phyloP scores from a whole-genome alignment of 1,284 basidiomycete genomes.

The Puccinia hordei region DNA sequence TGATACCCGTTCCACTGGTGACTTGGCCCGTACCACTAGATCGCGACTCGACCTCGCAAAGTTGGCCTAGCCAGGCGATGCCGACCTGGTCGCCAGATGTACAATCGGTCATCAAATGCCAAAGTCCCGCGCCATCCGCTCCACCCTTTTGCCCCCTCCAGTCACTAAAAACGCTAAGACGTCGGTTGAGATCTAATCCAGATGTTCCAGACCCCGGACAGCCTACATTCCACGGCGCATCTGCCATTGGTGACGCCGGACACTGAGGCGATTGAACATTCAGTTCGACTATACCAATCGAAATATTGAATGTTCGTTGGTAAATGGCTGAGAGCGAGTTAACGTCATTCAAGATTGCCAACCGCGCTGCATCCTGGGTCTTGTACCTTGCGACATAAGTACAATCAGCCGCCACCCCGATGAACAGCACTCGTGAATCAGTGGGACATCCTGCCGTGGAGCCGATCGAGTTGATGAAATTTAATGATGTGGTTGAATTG shows the following conservation, averaged over 20 bases:
- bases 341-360: constrained; percentile 73
- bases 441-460: constrained; percentile 72
- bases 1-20: constrained; percentile 73
- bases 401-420: constrained; percentile 87
- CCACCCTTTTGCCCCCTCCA: constrained; percentile 74
- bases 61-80: constrained; percentile 84
- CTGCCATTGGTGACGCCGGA: constrained; percentile 63
- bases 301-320: constrained; percentile 75
- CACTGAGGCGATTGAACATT: constrained; percentile 67
- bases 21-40: constrained; percentile 52
- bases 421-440: constrained; percentile 73
- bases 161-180: constrained; percentile 76
- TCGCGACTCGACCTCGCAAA: constrained; percentile 61
- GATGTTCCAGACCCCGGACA: constrained; percentile 62
- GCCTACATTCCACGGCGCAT: constrained; percentile 62
- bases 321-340: constrained; percentile 78
- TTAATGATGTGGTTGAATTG: constrained; percentile 16
- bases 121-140: constrained; percentile 67
- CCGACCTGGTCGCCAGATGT: constrained; percentile 72
- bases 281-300: constrained; percentile 78
- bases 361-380: constrained; percentile 68
- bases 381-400: constrained; percentile 72
- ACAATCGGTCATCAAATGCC: constrained; percentile 88
- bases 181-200: constrained; percentile 65
- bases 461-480: constrained; percentile 57